phyloP scores from a whole-genome alignment of 345 rosid species.

The Erucastrum elatum region DNA sequence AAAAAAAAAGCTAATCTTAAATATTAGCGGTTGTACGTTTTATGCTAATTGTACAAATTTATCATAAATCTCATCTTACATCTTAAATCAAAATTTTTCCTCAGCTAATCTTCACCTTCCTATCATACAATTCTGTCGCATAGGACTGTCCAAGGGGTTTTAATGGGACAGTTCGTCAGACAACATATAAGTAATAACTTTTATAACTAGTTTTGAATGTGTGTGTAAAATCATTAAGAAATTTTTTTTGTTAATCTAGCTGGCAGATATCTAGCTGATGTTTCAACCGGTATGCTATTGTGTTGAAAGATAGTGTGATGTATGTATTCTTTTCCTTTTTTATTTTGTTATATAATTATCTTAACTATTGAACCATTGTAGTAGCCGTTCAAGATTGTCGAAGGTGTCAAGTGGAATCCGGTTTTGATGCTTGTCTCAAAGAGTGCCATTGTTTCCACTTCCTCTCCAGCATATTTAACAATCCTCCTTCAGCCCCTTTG shows the following conservation, averaged over 20 bases:
- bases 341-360: constrained; percentile 13
- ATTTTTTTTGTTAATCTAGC: constrained; percentile 61
- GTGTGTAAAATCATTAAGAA: no score
- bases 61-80: no score
- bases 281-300: constrained; percentile 54
- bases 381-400: constrained; percentile 67
- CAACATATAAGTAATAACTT: no score
- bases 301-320: not conserved
- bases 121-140: no score
- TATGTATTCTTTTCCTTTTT: constrained; percentile 25
- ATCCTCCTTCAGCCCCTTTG: constrained; percentile 26
- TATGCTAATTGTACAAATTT: no score
- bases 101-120: no score
- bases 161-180: no score
- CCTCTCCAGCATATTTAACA: constrained; percentile 44
- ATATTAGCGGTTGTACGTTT: no score
- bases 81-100: no score
- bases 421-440: constrained; percentile 54
- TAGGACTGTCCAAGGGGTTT: no score
- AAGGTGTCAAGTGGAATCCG: constrained; percentile 53
- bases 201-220: no score
- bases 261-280: constrained; percentile 61
- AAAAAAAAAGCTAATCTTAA: no score
- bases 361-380: constrained; percentile 34
- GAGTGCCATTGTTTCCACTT: constrained; percentile 70